Conservation (phyloP, 139 green algal genomes). For the Micromonas commoda region DNA sequence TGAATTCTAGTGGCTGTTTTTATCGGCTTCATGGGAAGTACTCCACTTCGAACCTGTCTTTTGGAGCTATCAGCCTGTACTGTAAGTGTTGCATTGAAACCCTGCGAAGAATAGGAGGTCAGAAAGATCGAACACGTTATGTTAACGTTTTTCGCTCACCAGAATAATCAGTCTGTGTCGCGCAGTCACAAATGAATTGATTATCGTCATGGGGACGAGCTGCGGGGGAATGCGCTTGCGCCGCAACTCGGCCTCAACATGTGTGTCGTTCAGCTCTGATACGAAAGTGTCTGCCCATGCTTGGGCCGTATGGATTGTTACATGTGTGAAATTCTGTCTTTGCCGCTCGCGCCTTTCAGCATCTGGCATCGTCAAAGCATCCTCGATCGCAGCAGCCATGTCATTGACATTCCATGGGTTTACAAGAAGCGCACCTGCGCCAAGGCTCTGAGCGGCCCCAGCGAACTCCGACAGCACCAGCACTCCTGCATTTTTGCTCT, state of each 20-base stretch:
- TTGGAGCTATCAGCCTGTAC: conserved; percentile 24
- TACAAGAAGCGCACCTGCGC: conserved; percentile 88
- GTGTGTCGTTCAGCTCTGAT: conserved; percentile 94
- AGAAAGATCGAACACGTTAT: no score
- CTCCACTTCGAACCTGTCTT: neutral
- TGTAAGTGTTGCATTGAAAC: conserved; percentile 95
- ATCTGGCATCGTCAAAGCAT: conserved; percentile 48
- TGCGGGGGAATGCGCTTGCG: conserved; percentile 71
- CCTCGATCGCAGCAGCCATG: conserved; percentile 74
- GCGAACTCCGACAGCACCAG: conserved; percentile 97
- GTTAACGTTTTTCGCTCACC: no score
- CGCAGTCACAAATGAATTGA: conserved; percentile 27
- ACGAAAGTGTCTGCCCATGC: conserved; percentile 98
- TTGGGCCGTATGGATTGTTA: conserved; percentile 67
- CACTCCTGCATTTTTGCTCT: conserved; percentile 80
- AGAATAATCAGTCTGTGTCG: conserved; percentile 43
- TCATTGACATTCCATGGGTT: conserved; percentile 99
- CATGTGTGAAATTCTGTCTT: conserved; percentile 91
- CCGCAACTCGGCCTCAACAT: conserved; percentile 91
- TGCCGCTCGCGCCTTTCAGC: conserved; percentile 84
- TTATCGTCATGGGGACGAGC: conserved; percentile 30
- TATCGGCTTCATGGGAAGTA: neutral
- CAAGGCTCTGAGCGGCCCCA: conserved; percentile 72
- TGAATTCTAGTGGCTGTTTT: conserved; percentile 26
- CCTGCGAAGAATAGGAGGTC: no score